These are phyloP conservation scores for Eimeria maxima DNA, from an alignment of 169 alveolate species.

Conservation along the genomic window DNA sequence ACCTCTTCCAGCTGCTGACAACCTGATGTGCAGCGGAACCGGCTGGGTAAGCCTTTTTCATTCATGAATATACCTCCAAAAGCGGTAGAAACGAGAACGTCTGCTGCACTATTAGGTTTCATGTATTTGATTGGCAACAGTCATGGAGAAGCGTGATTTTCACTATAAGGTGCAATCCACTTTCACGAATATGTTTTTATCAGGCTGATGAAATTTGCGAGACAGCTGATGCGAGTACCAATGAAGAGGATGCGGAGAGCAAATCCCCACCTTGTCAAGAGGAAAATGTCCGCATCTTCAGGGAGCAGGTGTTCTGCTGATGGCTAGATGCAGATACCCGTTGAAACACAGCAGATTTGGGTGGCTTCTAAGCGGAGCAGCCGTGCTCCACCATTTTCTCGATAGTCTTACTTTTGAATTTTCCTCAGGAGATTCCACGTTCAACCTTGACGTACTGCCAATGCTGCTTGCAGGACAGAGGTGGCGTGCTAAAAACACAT, in stretches of 20 bases:
- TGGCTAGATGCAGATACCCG: background rate
- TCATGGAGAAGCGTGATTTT: background rate
- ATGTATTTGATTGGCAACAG: background rate
- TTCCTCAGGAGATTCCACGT: background rate
- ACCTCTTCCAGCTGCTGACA: background rate
- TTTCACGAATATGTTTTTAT: background rate
- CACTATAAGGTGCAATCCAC: background rate
- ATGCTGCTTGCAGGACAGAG: slow-evolving; percentile 27
- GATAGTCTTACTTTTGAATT: background rate
- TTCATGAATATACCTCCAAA: background rate
- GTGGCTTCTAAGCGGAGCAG: background rate
- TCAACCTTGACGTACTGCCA: background rate
- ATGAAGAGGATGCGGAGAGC: background rate
- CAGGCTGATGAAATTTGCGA: background rate
- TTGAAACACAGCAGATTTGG: background rate
- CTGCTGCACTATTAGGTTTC: background rate
- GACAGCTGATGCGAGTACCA: background rate
- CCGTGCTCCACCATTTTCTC: background rate
- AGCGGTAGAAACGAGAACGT: background rate
- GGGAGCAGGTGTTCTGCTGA: background rate
- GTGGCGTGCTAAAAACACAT: background rate
- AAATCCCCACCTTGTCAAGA: background rate
- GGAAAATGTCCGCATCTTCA: background rate
- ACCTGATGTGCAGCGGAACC: background rate
- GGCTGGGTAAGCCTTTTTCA: background rate